These are phyloP conservation scores for Cerioporus squamosus DNA, from an alignment of 1,284 basidiomycete genomes.

Conservation along the genomic window DNA sequence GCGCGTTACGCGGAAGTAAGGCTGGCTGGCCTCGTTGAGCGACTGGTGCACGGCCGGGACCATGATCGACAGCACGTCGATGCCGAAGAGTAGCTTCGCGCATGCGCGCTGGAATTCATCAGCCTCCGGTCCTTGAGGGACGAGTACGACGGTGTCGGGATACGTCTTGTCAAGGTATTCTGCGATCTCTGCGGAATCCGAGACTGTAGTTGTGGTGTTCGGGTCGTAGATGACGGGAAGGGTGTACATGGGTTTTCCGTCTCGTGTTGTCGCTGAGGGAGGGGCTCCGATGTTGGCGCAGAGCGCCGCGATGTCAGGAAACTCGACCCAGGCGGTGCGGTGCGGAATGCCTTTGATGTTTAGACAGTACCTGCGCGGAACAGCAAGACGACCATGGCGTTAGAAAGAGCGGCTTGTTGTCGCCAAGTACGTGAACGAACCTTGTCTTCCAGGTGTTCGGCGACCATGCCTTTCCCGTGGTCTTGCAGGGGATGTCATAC, in stretches of 20 bases:
- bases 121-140: conserved; percentile 29
- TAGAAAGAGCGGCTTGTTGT: too few relatives aligned
- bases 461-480: conserved; percentile 13
- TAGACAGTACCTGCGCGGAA: conserved; percentile 9
- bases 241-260: conserved; percentile 35
- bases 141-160: conserved; percentile 29
- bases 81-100: conserved; percentile 7
- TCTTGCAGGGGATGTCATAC: conserved; percentile 33
- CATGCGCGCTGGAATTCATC: conserved; percentile 35
- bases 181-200: conserved; percentile 38
- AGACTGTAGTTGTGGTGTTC: conserved; percentile 27
- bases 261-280: conserved; percentile 12
- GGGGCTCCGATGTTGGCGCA: conserved; percentile 33
- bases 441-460: conserved; percentile 31
- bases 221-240: conserved; percentile 38
- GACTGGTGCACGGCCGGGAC: conserved; percentile 27
- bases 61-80: conserved; percentile 11
- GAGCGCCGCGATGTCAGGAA: conserved; percentile 38
- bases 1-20: conserved; percentile 42
- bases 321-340: conserved; percentile 41
- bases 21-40: conserved; percentile 34
- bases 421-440: conserved; percentile 18
- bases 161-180: conserved; percentile 39
- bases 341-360: conserved; percentile 41
- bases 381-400: too few relatives aligned